Conservation (phyloP, 106 monocot genomes). For the Phalaenopsis aphrodite region DNA sequence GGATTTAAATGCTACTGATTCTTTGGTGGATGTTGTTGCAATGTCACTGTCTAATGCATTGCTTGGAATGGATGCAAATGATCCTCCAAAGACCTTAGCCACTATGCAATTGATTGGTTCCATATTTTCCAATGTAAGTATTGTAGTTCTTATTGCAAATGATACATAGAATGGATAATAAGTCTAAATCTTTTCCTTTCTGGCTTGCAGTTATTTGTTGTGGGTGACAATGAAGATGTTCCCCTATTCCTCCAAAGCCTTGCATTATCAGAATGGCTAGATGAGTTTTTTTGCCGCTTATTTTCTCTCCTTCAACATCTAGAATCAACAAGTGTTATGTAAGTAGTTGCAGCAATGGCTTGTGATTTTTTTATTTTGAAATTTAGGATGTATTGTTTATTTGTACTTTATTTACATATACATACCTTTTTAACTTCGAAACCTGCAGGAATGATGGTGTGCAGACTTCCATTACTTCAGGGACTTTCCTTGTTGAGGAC, state of each 20-base stretch:
- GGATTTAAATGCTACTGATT: conserved; percentile 17
- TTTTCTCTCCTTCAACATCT: conserved; percentile 93
- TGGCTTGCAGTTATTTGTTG: conserved; percentile 45
- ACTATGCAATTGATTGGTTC: conserved; percentile 97
- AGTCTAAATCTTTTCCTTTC: conserved; percentile 7
- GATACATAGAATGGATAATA: background rate
- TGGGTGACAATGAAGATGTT: conserved; percentile 37
- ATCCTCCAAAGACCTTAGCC: conserved; percentile 97
- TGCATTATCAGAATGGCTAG: conserved; percentile 87
- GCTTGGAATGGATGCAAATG: conserved; percentile 99
- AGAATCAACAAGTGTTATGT: conserved; percentile 71
- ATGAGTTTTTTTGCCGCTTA: conserved; percentile 88
- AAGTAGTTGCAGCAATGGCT: conserved; percentile 16
- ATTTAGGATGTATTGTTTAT: background rate
- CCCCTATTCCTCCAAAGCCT: conserved; percentile 47
- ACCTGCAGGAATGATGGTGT: conserved; percentile 63
- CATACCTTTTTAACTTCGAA: conserved; percentile 1
- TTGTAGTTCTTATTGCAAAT: background rate
- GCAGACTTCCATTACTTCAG: conserved; percentile 52
- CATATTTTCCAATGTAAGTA: conserved; percentile 91
- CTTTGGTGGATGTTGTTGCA: conserved; percentile 42
- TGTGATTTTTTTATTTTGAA: conserved; percentile 2
- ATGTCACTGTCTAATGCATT: conserved; percentile 85
- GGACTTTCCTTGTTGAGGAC: conserved; percentile 92
- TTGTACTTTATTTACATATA: background rate